phyloP scores from a whole-genome alignment of 441 rosid species.

The Pelargonium myrrhifolium region DNA sequence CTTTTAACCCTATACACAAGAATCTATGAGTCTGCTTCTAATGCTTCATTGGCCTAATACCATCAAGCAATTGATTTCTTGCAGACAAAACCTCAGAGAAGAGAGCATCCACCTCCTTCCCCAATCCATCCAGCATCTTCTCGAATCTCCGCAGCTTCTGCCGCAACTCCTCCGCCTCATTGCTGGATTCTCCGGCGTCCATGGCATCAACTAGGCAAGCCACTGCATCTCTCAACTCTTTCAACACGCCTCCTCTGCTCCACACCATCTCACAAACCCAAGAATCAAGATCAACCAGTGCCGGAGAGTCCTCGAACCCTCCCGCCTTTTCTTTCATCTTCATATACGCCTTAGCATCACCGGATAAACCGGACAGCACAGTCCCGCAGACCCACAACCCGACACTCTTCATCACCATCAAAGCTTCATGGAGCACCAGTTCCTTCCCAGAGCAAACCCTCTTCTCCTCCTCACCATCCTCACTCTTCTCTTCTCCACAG shows the following conservation, averaged over 20 bases:
- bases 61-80: slow-evolving; percentile 45
- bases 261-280: slow-evolving; percentile 17
- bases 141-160: slow-evolving; percentile 32
- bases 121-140: slow-evolving; percentile 32
- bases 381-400: slow-evolving; percentile 42
- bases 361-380: slow-evolving; percentile 34
- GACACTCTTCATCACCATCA: slow-evolving; percentile 35
- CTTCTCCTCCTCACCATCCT: slow-evolving; percentile 17
- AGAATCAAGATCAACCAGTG: slow-evolving; percentile 27
- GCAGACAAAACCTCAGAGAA: slow-evolving; percentile 39
- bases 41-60: slow-evolving; percentile 26
- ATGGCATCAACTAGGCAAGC: slow-evolving; percentile 30
- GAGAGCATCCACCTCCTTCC: slow-evolving; percentile 33
- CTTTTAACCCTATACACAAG: not conserved
- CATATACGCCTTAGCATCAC: slow-evolving; percentile 31
- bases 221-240: slow-evolving; percentile 39
- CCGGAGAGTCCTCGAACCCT: slow-evolving; percentile 19
- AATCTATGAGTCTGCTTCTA: slow-evolving; percentile 1
- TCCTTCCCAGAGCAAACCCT: slow-evolving; percentile 28
- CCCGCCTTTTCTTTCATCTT: slow-evolving; percentile 24
- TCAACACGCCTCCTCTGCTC: slow-evolving; percentile 26
- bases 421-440: slow-evolving; percentile 32
- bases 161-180: slow-evolving; percentile 35
- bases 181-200: slow-evolving; percentile 16
- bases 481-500: slow-evolving; percentile 15